Evolutionary conservation across 345 rosid species (phyloP).

Genomic region (Syzygium oleosum): DNA sequence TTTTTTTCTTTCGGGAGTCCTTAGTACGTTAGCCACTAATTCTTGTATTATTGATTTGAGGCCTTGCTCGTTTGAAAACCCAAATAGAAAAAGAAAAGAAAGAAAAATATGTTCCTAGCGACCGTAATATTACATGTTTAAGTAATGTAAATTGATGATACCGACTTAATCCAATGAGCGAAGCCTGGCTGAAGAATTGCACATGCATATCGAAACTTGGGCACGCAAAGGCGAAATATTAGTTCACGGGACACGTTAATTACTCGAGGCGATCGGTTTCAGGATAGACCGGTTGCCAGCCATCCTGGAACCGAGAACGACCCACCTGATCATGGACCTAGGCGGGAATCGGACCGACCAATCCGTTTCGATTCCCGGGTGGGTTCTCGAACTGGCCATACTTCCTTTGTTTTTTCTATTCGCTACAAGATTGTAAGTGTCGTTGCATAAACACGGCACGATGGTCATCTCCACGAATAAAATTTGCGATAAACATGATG

Average conservation of each 20-base stretch:
- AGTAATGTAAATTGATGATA: accelerated
- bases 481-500: too few relatives aligned
- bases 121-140: accelerated
- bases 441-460: too few relatives aligned
- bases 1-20: neutral
- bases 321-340: too few relatives aligned
- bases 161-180: accelerated
- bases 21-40: accelerated
- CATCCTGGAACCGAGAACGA: too few relatives aligned
- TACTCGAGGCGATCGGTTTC: neutral
- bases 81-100: neutral
- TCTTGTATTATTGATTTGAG: neutral
- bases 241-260: accelerated
- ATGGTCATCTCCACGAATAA: too few relatives aligned
- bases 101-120: neutral
- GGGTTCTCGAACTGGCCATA: too few relatives aligned
- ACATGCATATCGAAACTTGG: neutral
- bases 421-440: too few relatives aligned
- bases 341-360: too few relatives aligned
- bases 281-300: too few relatives aligned
- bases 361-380: too few relatives aligned
- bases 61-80: neutral
- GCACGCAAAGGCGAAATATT: neutral
- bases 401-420: too few relatives aligned
- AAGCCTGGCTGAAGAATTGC: accelerated